Evolutionary conservation across 306 rosid genomes (phyloP), one percentile per base, ranked within the genome.

Genomic region (Dalbergia cultrata): DNA sequence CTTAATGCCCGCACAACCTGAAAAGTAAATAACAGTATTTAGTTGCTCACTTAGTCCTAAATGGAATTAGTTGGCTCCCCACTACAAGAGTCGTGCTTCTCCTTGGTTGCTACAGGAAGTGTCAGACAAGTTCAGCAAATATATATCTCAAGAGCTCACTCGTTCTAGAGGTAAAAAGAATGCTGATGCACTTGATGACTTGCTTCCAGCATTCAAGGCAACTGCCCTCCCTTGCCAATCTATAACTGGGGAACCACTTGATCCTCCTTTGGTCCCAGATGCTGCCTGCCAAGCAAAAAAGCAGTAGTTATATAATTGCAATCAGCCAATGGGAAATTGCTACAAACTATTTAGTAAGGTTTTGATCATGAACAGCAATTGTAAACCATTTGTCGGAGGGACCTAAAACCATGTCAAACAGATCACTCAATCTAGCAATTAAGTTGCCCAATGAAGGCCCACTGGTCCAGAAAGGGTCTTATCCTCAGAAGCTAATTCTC

Each of bases 261-360:
- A 93, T 70, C 99, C 97, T 80, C 99, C 97, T 90, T 95, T 95
- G 69, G 99, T 95, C 78, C 99, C 99, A 70, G 99, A 95, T 68
- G 99, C 99, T 75, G 99, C 99, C 99, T 95, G 88, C 21, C 84
- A 71, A 68, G 57, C 72, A 66, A 75, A 84, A 44, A 72, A n/a
- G 64, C 61, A 81, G n/a, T 41, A 74, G 70, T n/a, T 53, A 78
- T 16, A 35, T 64, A 34, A 83, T 80, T 64, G 65, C 66, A 75
- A 47, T 70, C 56, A 79, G 66, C 73, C 57, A 58, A 19, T 13
- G 37, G 37, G 18, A 22, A 79, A 54, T 41, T 43, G 44, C 37
- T 35, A 57, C 54, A 53, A 5, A 39, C 26, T 33, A 52, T 50
- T 14, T 2, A 49, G 41, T 53, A 47, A 72, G 52, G 52, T 19